Evolutionary conservation across 805 yeast genomes (phyloP), one percentile per base, ranked within the genome.

Genomic region (Metschnikowia vanudenii): DNA sequence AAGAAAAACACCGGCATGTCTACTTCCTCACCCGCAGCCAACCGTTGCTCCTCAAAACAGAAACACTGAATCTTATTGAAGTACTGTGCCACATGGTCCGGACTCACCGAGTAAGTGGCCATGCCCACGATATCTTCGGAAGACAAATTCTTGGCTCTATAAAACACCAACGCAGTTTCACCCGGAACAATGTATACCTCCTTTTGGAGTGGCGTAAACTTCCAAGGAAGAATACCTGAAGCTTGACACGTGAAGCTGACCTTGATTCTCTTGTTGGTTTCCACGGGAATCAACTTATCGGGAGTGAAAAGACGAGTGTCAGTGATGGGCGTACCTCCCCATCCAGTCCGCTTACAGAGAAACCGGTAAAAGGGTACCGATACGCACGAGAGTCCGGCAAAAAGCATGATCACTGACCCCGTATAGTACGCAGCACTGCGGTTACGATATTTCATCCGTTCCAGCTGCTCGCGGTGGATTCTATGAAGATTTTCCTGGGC

Each of bases 1-100:
- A 91, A 91, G 78, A 91, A 94, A 70, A 94, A 94, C 8, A 94
- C 88, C 0, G 99, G 99, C 99, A 94, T 94, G 63, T 94, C 99
- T 14, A 94, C 96, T 63, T 94, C 97, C 68, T 94, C 99, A 8
- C 97, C 97, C 2, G 97, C 96, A 45, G 82, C 78, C 53, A 94
- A 73, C 65, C 88, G 80, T 67, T 94, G 99, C 64, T 94, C 99
- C 71, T 94, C 99, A 61, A 94, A 94, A 63, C 99, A 94, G 70
- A 94, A 94, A 67, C 99, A 94, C 66, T 94, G 99, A 60, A 94
- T 94, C 68, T 94, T 94, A 71, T 89, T 89, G 73, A 94, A 94
- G 67, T 92, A 94, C 4, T 89, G 96, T 0, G 98, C 96, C 6
- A 94, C 96, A 58, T 88, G 92, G 55, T 94, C 97, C 0, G 99